Conservation (phyloP, 2,329 filamentous ascomycete genomes). For the Samsoniella hepiali region DNA sequence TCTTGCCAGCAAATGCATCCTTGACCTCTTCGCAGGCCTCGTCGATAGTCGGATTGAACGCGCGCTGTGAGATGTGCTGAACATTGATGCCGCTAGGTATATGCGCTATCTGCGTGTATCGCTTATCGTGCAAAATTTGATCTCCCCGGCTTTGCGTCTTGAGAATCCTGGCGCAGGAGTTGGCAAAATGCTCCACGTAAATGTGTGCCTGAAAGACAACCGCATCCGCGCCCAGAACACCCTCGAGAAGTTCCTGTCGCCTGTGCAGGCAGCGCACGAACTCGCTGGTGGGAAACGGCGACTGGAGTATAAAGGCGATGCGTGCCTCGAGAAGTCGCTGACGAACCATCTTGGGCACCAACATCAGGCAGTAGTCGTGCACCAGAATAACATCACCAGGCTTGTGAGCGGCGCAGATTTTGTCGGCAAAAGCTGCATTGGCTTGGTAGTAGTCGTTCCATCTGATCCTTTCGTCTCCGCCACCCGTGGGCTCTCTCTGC, state of each 20-base stretch:
- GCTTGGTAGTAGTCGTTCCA: slow-evolving; percentile 92
- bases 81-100: slow-evolving; percentile 94
- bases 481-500: slow-evolving; percentile 84
- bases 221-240: slow-evolving; percentile 85
- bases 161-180: slow-evolving; percentile 85
- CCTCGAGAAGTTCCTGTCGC: slow-evolving; percentile 85
- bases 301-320: slow-evolving; percentile 90
- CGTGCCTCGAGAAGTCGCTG: slow-evolving; percentile 84
- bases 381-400: slow-evolving; percentile 88
- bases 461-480: slow-evolving; percentile 73
- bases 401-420: slow-evolving; percentile 83
- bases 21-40: slow-evolving; percentile 70
- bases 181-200: slow-evolving; percentile 91
- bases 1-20: slow-evolving; percentile 79
- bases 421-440: slow-evolving; percentile 88
- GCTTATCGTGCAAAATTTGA: slow-evolving; percentile 61
- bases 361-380: slow-evolving; percentile 90
- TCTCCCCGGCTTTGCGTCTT: slow-evolving; percentile 79
- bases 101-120: slow-evolving; percentile 83
- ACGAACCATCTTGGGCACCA: slow-evolving; percentile 83
- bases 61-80: slow-evolving; percentile 67
- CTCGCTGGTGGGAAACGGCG: slow-evolving; percentile 93
- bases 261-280: slow-evolving; percentile 85
- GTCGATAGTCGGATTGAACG: slow-evolving; percentile 67
- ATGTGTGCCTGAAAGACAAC: slow-evolving; percentile 94